Evolutionary conservation across 768 basidiomycete genomes (phyloP).

Genomic region (Nevesoporus exiguus): DNA sequence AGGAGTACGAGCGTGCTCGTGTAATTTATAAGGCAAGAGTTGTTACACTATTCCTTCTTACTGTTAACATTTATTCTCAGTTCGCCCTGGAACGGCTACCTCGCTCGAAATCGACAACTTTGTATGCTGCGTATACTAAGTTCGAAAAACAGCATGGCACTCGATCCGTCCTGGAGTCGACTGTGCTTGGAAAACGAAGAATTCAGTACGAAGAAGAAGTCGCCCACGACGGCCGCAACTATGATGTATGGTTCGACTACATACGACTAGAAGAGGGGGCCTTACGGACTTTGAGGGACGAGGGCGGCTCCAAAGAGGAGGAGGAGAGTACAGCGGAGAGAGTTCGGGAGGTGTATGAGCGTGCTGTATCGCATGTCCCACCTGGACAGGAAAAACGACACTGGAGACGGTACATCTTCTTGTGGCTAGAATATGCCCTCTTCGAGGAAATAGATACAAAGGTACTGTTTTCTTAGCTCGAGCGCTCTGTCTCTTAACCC

Average conservation of each 20-base stretch:
- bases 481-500: background rate
- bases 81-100: constrained; percentile 94
- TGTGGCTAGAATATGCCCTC: constrained; percentile 93
- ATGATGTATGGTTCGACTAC: constrained; percentile 99
- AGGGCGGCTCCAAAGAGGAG: constrained; percentile 71
- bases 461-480: constrained; percentile 37
- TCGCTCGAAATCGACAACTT: constrained; percentile 79
- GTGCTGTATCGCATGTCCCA: constrained; percentile 93
- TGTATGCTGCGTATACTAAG: constrained; percentile 93
- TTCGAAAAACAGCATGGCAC: constrained; percentile 99
- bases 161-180: constrained; percentile 81
- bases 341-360: constrained; percentile 91
- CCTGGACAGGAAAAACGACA: constrained; percentile 91
- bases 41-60: background rate
- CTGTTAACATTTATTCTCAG: constrained; percentile 37
- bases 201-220: constrained; percentile 99
- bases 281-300: constrained; percentile 66
- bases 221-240: constrained; percentile 86
- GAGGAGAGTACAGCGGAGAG: constrained; percentile 57
- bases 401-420: constrained; percentile 86
- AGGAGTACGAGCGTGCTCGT: constrained; percentile 94
- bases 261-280: constrained; percentile 90
- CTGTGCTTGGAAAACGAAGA: constrained; percentile 94
- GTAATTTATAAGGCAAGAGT: constrained; percentile 92
- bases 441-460: constrained; percentile 97